Evolutionary conservation across 371 early-diverging fungal genomes (phyloP).

Genomic region (Mortierella sp.): DNA sequence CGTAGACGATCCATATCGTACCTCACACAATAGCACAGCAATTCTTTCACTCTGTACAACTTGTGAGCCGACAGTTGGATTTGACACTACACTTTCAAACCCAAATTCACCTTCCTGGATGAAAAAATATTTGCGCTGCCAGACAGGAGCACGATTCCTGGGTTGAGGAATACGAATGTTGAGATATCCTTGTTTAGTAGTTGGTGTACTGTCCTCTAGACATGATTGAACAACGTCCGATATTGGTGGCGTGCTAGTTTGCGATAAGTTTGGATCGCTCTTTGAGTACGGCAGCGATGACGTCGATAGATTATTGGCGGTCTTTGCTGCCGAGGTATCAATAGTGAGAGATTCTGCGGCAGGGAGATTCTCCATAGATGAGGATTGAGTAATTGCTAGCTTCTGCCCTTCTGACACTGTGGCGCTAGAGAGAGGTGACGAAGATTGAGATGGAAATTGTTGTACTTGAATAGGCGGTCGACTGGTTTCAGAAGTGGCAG

Average conservation of each 20-base stretch:
- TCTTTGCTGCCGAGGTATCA: constrained; percentile 1
- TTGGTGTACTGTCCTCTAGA: constrained; percentile 22
- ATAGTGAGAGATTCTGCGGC: constrained; percentile 13
- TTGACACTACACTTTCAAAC: constrained; percentile 60
- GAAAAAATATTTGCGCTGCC: constrained; percentile 72
- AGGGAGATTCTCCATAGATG: constrained; percentile 10
- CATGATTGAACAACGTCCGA: not conserved
- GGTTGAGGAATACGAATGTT: constrained; percentile 58
- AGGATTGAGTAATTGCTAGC: not conserved
- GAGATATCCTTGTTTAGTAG: constrained; percentile 57
- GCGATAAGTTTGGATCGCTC: not conserved
- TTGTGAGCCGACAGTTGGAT: constrained; percentile 65
- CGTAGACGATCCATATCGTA: constrained; percentile 59
- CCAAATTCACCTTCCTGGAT: constrained; percentile 72
- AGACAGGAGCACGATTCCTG: constrained; percentile 56
- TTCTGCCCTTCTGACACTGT: not conserved
- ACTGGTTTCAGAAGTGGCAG: constrained; percentile 4
- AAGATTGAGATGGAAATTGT: constrained; percentile 19
- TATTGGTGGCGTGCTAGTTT: constrained; percentile 4
- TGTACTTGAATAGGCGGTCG: constrained; percentile 6
- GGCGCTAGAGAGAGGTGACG: not conserved
- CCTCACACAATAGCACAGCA: constrained; percentile 71
- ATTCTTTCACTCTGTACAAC: constrained; percentile 70
- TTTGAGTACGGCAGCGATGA: constrained; percentile 17
- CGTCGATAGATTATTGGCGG: constrained; percentile 6